Conservation (phyloP, 208 protist species). For the Porcisia hertigi region DNA sequence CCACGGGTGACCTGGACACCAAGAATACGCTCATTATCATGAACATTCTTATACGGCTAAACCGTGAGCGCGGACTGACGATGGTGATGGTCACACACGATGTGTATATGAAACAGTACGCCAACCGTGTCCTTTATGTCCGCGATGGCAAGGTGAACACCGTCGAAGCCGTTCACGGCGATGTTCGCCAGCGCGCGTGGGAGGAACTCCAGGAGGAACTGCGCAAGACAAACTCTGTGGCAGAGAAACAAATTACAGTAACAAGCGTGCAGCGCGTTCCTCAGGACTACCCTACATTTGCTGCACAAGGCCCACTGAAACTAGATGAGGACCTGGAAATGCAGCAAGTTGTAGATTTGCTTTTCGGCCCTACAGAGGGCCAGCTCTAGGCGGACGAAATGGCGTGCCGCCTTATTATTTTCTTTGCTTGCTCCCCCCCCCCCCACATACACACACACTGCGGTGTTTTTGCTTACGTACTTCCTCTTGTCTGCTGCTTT, state of each 20-base stretch:
- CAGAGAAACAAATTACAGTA: conserved; percentile 15
- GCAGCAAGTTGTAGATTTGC: conserved; percentile 55
- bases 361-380: conserved; percentile 43
- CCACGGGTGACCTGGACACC: conserved; percentile 96
- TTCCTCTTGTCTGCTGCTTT: background rate
- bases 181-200: conserved; percentile 49
- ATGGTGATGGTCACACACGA: conserved; percentile 98
- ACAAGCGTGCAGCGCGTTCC: conserved; percentile 38
- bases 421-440: no score
- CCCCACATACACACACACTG: no score
- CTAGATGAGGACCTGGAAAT: conserved; percentile 69
- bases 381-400: background rate
- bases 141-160: conserved; percentile 93
- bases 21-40: conserved; percentile 95
- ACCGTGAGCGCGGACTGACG: conserved; percentile 87
- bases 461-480: background rate
- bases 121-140: conserved; percentile 93
- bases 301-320: conserved; percentile 55
- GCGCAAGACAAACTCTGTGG: conserved; percentile 9
- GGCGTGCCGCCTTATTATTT: background rate
- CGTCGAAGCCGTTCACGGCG: conserved; percentile 49
- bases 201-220: conserved; percentile 35
- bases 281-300: conserved; percentile 60
- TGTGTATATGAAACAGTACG: conserved; percentile 94
- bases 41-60: conserved; percentile 92